Evolutionary conservation across 495 filamentous ascomycete species (phyloP), one percentile per base, ranked within the genome.

Genomic region (Trichodelitschia bisporula): DNA sequence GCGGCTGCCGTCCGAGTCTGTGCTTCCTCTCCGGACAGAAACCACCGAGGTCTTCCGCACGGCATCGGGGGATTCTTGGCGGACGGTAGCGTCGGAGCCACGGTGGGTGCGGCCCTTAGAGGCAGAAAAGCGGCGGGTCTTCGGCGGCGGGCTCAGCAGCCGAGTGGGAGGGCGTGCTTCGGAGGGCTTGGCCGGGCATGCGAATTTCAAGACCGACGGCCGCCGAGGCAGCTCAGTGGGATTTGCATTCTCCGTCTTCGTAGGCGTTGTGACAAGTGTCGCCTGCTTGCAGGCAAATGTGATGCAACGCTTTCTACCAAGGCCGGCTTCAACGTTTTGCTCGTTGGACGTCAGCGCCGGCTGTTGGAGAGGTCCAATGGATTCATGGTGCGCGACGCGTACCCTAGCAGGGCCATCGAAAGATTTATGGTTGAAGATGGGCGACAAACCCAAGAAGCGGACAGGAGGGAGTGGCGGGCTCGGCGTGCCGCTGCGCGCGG

Each of bases 281-380:
- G 52, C 40, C 13, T 50, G 51, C 50, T 66, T 39, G 49, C 84
- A 93, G 28, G 79, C 84, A 51, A 97, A 97, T 20, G 65, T 82
- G 39, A 95, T 93, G 53, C 76, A 84, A 29, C 89, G 66, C 55
- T 78, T 90, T 42, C 70, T 66, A 13, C 67, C 69, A 19, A 75
- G 46, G 20, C 36, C 49, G 2, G 51, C 49, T 32, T 58, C 56
- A 12, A 57, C 45, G 9, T 17, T 21, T 15, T 43, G 26, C 35
- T 19, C 49, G 41, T 1, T 43, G 39, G 21, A 53, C 42, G 8
- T 43, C 54, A 28, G 47, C 49, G 16, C 33, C 38, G 10, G 36
- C 23, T 23, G 43, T 42, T 13, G 36, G 32, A 13, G 43, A 32
- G 2, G 36, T 28, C 16, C 38, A 29, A 24, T 24, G 21, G 21